Base-by-base conservation (phyloP, 2,329 filamentous ascomycete species). In the Huntiella abstrusa region DNA sequence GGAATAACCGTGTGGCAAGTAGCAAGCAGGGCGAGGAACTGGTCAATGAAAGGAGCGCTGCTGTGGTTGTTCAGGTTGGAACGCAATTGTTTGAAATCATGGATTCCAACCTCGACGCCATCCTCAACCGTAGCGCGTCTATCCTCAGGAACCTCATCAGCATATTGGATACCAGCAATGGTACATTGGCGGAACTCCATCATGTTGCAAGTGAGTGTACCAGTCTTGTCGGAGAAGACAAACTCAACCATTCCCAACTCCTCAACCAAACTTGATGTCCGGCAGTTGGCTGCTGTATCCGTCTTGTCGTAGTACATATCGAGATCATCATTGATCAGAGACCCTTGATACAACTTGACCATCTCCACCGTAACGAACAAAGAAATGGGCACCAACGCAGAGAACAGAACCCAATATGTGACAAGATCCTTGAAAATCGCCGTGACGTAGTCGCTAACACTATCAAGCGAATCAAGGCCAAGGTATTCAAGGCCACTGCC, bases 171-270 rank as follows among this genome's bases (percentile, higher is more conserved):
- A 19, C 91, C 91, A 19, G 77, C 84, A 57, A 98, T 96, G 0
- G 83, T 82, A 56, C 83, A 92, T 61, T 96, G 86, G 59, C 86
- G 86, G 62, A 96, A 98, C 61, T 96, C 88, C 91, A 98, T 96
- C 71, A 85, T 80, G 58, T 96, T 96, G 64, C 87, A 93, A 19
- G 88, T 96, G 56, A 96, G 66, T 3, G 88, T 96, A 39, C 88
- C 88, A 1, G 88, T 96, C 67, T 96, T 96, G 67, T 96, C 88
- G 0, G 87, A 95, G 60, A 98, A 98, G 52, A 98, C 91, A 57
- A 92, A 98, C 58, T 96, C 91, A 39, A 98, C 92, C 72, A 96
- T 94, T 47, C 91, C 91, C 39, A 98, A 66, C 58, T 98, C 92
- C 64, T 98, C 91, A 8, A 98, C 91, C 58, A 98, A 68, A 53